Percentiles rank a stretch among this genome's conserved stretches.
Conservation (phyloP, 2,329 filamentous ascomycete species). For the Epichloe sibirici region DNA sequence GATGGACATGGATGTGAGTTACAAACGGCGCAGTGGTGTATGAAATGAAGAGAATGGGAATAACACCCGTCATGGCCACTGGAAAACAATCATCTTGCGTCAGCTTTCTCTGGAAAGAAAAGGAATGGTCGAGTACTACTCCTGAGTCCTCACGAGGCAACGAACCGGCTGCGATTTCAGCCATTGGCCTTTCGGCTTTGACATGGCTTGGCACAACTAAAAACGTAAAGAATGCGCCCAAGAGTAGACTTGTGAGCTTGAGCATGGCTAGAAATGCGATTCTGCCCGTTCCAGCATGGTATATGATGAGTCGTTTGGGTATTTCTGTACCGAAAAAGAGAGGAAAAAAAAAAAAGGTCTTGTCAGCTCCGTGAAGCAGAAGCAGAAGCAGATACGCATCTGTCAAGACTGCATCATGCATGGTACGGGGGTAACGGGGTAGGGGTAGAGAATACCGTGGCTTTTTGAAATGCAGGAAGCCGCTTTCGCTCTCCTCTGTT, state of each 20-base stretch:
- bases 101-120: neutral
- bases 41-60: slow-evolving; percentile 53
- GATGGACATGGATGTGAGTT: slow-evolving; percentile 54
- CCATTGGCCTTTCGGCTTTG: slow-evolving; percentile 25
- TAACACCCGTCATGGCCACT: slow-evolving; percentile 48
- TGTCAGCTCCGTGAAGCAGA: too few relatives aligned
- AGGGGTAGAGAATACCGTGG: neutral
- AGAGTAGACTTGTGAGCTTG: slow-evolving; percentile 58
- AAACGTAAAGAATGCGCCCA: slow-evolving; percentile 53
- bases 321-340: slow-evolving; percentile 24
- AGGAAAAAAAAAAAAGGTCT: neutral
- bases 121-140: neutral
- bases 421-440: neutral
- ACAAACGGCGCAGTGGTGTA: slow-evolving; percentile 60
- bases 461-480: slow-evolving; percentile 7
- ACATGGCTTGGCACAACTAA: slow-evolving; percentile 49
- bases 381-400: too few relatives aligned
- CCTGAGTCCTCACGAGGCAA: neutral
- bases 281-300: slow-evolving; percentile 58
- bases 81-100: neutral
- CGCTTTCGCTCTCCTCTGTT: slow-evolving; percentile 13
- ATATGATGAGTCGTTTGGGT: slow-evolving; percentile 54
- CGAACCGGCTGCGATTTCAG: slow-evolving; percentile 27
- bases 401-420: too few relatives aligned
- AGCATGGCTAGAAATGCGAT: slow-evolving; percentile 57